These are phyloP conservation scores for Euclidium syriacum DNA, from an alignment of 345 rosid genomes.

Conservation along the genomic window DNA sequence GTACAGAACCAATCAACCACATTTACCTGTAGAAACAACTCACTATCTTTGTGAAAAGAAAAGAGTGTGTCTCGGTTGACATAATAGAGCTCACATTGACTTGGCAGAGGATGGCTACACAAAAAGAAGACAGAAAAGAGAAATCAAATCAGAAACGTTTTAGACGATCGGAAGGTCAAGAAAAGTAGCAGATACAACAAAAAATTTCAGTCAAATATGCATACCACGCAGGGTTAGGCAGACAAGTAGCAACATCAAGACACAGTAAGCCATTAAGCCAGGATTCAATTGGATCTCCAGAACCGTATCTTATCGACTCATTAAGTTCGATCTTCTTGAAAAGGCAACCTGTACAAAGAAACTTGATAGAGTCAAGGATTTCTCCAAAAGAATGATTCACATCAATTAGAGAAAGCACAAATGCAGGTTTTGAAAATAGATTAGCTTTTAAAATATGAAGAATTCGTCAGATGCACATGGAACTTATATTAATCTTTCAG, in stretches of 20 bases:
- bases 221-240: conserved; percentile 50
- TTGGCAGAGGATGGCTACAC: conserved; percentile 70
- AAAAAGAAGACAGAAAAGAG: conserved; percentile 9
- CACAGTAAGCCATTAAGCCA: conserved; percentile 93
- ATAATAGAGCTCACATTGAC: conserved; percentile 84
- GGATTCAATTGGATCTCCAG: conserved; percentile 93
- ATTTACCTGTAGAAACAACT: conserved; percentile 75
- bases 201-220: background rate
- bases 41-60: conserved; percentile 92
- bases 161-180: background rate
- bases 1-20: background rate
- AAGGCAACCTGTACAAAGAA: conserved; percentile 53
- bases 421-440: background rate
- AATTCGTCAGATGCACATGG: background rate
- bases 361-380: conserved; percentile 8
- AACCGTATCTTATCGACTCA: conserved; percentile 90
- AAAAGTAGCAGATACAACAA: background rate
- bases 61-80: conserved; percentile 91
- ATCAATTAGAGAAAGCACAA: background rate
- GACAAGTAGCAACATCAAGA: conserved; percentile 67
- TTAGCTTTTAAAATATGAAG: background rate
- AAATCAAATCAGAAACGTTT: background rate
- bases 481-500: background rate
- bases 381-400: background rate
- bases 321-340: conserved; percentile 87